Evolutionary conservation across 768 basidiomycete species (phyloP), one percentile per base, ranked within the genome.

Genomic region (Suillus tomentosus): DNA sequence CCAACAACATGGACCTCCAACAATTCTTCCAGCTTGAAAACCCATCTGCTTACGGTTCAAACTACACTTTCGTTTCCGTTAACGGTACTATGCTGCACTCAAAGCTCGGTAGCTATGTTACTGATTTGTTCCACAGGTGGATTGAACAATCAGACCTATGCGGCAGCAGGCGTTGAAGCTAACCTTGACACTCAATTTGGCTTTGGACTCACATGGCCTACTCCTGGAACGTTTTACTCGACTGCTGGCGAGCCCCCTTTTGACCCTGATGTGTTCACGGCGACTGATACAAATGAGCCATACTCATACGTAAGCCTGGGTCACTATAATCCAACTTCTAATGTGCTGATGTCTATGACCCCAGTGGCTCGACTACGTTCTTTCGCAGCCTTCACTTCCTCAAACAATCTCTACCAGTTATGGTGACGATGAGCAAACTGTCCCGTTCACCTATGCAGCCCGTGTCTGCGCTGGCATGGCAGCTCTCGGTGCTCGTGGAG

Each of bases 381-480:
- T 85, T 0, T 67, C 66, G 14, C 81, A 83, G 24, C 60, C 74
- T 13, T 70, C 77, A 50, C 73, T 82, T 3, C 88, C 89, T 17
- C 81, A 84, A 64, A 78, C 85, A 7, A 89, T 92, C 47, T 88
- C 88, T 0, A 91, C 88, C 0, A 89, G 87, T 67, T 92, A 92
- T 70, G 87, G 82, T 4, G 90, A 92, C 47, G 82, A 85, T 64
- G 91, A 92, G 62, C 88, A 89, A 71, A 86, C 88, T 87, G 87
- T 91, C 31, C 88, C 90, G 17, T 61, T 72, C 60, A 79, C 73
- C 58, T 89, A 82, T 68, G 87, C 89, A 13, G 67, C 47, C 19
- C 84, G 87, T 53, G 82, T 82, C n/a, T 92, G 91, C 70, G 64
- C 68, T 3, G 80, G 78, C 6, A 86, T 92, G 61, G 89, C 88